Base-by-base conservation (phyloP, 768 basidiomycete genomes). In the Leccinum pellstonianum region DNA sequence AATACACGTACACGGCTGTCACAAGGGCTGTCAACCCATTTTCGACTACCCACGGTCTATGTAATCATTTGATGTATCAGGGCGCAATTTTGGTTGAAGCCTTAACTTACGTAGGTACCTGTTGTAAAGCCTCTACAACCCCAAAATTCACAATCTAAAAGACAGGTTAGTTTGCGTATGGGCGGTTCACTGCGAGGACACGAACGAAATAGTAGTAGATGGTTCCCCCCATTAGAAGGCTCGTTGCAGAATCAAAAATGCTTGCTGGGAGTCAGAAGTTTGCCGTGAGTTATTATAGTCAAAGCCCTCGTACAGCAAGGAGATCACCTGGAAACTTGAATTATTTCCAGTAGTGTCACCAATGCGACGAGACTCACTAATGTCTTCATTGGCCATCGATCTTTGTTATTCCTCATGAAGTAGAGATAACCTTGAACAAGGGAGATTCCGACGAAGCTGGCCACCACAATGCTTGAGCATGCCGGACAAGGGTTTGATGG, bases 361-460 rank as follows among this genome's bases (percentile, higher is more conserved):
- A 19, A 33, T 21, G 21, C 17, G 19, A 58, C 21, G 38, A 52
- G 15, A 49, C 60, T 52, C 56, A 66, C 65, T 29, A 66, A 41
- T 47, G 61, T 52, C 25, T 66, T 66, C n/a, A 55, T 62, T 50
- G 57, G 17, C 54, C 57, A 49, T 19, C 57, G 52, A 56, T 65
- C 65, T 17, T 59, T 57, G 53, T 55, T 65, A 17, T 62, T 51
- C 21, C 19, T 58, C 48, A 55, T 57, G 58, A 62, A 66, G 38
- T 65, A 66, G 19, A 66, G 54, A 33, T 66, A 66, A 6, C 64
- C 65, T 62, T 66, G 65, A 35, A 66, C 65, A 21, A 66, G 52
- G 23, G 65, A 66, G 25, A 66, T 66, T 4, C 65, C 65, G n/a
- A 66, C 64, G 9, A 65, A 55, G 38, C 65, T 66, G 9, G 14